Base-by-base conservation (phyloP, 176 grass and related monocot genomes). In the Chloris gayana region DNA sequence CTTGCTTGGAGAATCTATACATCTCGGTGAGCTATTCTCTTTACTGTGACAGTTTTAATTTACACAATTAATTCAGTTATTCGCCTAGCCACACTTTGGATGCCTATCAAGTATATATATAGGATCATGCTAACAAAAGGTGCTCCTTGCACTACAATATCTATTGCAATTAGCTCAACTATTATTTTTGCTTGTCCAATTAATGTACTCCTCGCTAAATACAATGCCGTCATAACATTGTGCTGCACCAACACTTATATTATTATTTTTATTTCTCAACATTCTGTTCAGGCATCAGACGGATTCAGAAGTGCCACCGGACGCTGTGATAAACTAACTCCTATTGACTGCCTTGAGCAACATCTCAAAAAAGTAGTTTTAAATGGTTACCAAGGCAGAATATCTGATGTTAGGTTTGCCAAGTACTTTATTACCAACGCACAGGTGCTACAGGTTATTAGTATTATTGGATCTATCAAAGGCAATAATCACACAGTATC, bases 351-450 rank as follows among this genome's bases (percentile, higher is more conserved):
- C 15, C 24, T 80, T 13, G 50, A 30, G 15, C 6, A 0, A 21
- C 57, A 50, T 50, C 41, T 82, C 27, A 72, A 44, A 73, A 25
- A 63, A 50, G 69, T 82, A 24, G 41, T 72, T 25, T 10, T 81
- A n/a, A 62, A 81, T 27, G 30, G 69, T 45, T 72, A 81, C 8
- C 9, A 18, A 9, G 79, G 67, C 68, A 34, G 12, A 27, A 24
- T 22, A 19, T 27, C 39, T 24, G 27, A 81, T 81, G 68, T 81
- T 25, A 4, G 33, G 39, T 72, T 81, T 25, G 79, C 79, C 39
- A 81, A 81, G 41, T 81, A 47, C 27, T 72, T 81, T 81, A 38
- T 81, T 61, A 22, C 61, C 37, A 81, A 72, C 71, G 79, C 79
- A 25, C 61, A 72, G 30, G 56, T 49, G 54, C 68, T 82, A 0